phyloP scores from a whole-genome alignment of 2,329 filamentous ascomycete species.

The Diaporthe velutina region DNA sequence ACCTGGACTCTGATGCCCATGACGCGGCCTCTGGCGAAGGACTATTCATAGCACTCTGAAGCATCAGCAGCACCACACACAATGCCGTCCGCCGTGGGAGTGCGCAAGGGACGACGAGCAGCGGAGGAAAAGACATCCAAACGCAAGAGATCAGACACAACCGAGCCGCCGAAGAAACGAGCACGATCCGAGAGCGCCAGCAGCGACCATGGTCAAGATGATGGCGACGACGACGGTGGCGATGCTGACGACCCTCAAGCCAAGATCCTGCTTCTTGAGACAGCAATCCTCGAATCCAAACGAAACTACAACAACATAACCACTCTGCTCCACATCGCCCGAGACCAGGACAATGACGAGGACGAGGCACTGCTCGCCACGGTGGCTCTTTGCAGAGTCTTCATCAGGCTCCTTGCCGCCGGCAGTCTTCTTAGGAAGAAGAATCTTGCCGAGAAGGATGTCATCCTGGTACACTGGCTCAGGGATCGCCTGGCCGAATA shows the following conservation, averaged over 20 bases:
- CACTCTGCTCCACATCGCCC: conserved; percentile 73
- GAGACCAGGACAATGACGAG: conserved; percentile 61
- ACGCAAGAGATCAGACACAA: conserved; percentile 63
- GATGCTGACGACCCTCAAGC: conserved; percentile 65
- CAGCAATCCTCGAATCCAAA: conserved; percentile 85
- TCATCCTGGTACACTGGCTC: conserved; percentile 82
- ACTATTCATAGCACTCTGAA: not conserved
- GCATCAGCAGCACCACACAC: conserved; percentile 1
- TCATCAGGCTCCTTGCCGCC: conserved; percentile 82
- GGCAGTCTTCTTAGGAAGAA: conserved; percentile 78
- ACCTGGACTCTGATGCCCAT: not conserved
- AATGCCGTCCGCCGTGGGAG: conserved; percentile 47
- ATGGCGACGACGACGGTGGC: conserved; percentile 60
- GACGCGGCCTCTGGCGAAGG: not conserved
- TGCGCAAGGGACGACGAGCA: conserved; percentile 41
- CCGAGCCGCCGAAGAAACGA: conserved; percentile 64
- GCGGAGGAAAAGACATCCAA: conserved; percentile 52
- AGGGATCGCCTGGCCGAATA: conserved; percentile 81
- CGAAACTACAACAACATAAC: conserved; percentile 94
- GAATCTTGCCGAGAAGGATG: conserved; percentile 78
- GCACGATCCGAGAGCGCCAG: conserved; percentile 60
- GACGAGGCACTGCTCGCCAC: conserved; percentile 76
- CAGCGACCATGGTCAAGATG: conserved; percentile 45
- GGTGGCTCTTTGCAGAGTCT: conserved; percentile 87
- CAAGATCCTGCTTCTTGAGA: conserved; percentile 81